Percentiles rank a stretch among this genome's conserved stretches.
phyloP scores from a whole-genome alignment of 2,329 filamentous ascomycete species.

The Colletotrichum sp. region DNA sequence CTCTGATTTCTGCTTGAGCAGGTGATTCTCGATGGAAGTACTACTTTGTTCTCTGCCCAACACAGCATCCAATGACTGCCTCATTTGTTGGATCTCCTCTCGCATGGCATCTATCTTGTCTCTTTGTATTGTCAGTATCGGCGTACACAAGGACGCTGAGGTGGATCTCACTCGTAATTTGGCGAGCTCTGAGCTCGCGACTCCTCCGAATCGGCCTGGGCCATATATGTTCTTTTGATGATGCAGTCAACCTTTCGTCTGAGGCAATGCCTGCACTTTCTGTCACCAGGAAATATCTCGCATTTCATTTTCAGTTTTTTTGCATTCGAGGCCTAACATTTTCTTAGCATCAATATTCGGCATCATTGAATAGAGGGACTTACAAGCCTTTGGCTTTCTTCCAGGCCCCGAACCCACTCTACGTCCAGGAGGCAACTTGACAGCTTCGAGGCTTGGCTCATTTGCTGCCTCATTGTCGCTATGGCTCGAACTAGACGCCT shows the following conservation, averaged over 20 bases:
- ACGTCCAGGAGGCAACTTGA: neutral
- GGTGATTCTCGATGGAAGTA: fast-evolving
- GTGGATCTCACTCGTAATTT: neutral
- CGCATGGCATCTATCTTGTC: neutral
- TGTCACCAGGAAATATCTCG: neutral
- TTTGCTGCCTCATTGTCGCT: neutral
- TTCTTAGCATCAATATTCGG: neutral
- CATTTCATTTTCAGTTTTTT: neutral
- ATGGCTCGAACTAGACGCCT: fast-evolving
- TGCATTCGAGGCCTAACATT: neutral
- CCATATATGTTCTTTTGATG: neutral
- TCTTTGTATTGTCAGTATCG: neutral
- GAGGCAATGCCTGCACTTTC: neutral
- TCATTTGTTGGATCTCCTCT: neutral
- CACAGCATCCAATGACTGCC: neutral
- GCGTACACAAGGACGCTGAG: no score
- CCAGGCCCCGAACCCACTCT: neutral
- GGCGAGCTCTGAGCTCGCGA: neutral
- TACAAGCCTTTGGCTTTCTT: neutral
- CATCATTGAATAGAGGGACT: fast-evolving
- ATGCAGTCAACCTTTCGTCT: neutral
- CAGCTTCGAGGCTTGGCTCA: neutral
- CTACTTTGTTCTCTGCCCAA: neutral
- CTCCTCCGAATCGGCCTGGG: neutral
- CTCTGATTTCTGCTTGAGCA: fast-evolving